These are phyloP conservation scores for Xylaria arbuscula DNA, from an alignment of 2,329 filamentous ascomycete species.

Conservation along the genomic window DNA sequence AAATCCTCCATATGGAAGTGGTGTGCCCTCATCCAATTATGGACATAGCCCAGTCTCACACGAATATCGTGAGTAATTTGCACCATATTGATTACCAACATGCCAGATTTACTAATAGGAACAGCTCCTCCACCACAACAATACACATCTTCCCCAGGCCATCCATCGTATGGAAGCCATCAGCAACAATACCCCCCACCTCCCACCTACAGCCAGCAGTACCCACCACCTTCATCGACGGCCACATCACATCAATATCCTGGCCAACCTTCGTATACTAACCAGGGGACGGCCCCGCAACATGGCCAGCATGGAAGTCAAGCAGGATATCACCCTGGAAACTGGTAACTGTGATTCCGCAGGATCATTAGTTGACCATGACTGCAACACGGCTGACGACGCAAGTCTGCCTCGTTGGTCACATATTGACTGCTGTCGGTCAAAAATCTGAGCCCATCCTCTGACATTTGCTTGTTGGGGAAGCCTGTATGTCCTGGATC, in stretches of 20 bases:
- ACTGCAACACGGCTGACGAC: neutral
- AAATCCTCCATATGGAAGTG: conserved; percentile 41
- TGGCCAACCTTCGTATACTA: conserved; percentile 47
- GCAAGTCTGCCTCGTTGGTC: conserved; percentile 1
- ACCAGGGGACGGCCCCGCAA: conserved; percentile 45
- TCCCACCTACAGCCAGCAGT: conserved; percentile 45
- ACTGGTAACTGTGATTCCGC: conserved; percentile 43
- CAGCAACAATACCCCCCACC: conserved; percentile 49
- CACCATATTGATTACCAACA: neutral
- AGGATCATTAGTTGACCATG: neutral
- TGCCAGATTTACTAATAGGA: conserved; percentile 29
- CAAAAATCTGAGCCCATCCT: conserved; percentile 6
- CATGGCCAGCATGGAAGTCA: conserved; percentile 47
- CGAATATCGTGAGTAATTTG: conserved; percentile 46
- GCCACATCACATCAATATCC: conserved; percentile 44
- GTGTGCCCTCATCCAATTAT: conserved; percentile 44
- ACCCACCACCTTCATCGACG: conserved; percentile 44
- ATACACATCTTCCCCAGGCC: conserved; percentile 46
- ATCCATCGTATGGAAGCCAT: conserved; percentile 46
- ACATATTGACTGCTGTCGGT: neutral
- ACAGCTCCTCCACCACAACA: conserved; percentile 48
- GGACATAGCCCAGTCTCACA: conserved; percentile 48
- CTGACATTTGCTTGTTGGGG: conserved; percentile 13
- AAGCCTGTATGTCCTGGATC: conserved; percentile 12
- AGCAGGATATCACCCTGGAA: conserved; percentile 51